phyloP scores from a whole-genome alignment of 1,284 basidiomycete genomes.

The Pterulicium gracile region DNA sequence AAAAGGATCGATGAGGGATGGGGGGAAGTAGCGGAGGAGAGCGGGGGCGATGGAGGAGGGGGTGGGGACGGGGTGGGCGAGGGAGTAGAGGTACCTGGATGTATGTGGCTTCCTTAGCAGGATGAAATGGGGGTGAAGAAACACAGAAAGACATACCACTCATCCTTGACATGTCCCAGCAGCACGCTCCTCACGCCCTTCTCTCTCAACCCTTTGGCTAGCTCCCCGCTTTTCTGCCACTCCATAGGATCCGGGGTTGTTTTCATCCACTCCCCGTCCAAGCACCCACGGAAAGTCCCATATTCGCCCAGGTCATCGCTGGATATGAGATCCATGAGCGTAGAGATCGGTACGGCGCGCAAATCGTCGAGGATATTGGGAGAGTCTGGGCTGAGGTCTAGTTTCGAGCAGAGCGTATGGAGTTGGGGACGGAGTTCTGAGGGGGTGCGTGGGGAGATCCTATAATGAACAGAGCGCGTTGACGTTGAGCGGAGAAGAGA shows the following conservation, averaged over 20 bases:
- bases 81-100: slow-evolving; percentile 48
- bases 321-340: slow-evolving; percentile 50
- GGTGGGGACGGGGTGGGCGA: slow-evolving; percentile 45
- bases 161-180: slow-evolving; percentile 60
- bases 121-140: background rate
- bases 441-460: slow-evolving; percentile 41
- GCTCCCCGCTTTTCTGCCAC: slow-evolving; percentile 54
- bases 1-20: no score
- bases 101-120: background rate
- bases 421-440: slow-evolving; percentile 51
- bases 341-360: slow-evolving; percentile 33
- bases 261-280: slow-evolving; percentile 47
- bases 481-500: slow-evolving; percentile 9
- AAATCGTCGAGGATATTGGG: slow-evolving; percentile 37
- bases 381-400: slow-evolving; percentile 41
- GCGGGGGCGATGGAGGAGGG: slow-evolving; percentile 43
- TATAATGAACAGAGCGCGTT: slow-evolving; percentile 15
- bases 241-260: slow-evolving; percentile 43
- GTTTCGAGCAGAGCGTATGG: slow-evolving; percentile 40
- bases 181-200: slow-evolving; percentile 53
- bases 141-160: slow-evolving; percentile 32
- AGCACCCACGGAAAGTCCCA: slow-evolving; percentile 60
- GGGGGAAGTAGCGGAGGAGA: slow-evolving; percentile 51
- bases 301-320: slow-evolving; percentile 38
- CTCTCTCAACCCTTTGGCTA: slow-evolving; percentile 40